A percentile compares a stretch with the other conserved stretches of the same genome.
phyloP scores from a whole-genome alignment of 2,329 filamentous ascomycete species.

The Trichoderma afroharzianum region DNA sequence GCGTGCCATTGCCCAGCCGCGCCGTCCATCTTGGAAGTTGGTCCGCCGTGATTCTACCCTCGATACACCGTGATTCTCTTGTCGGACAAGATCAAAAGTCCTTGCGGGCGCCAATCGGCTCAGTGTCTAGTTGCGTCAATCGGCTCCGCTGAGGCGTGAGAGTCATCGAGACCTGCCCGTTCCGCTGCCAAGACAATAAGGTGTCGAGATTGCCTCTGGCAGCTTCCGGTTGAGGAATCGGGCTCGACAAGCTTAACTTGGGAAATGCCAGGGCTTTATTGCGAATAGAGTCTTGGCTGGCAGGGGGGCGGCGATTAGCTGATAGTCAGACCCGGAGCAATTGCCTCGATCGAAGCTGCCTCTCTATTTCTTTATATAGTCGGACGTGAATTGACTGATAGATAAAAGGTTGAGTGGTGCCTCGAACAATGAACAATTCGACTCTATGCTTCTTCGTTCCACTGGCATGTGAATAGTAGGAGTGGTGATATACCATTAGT shows the following conservation, averaged over 20 bases:
- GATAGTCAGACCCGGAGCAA: not conserved
- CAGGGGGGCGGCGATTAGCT: not conserved
- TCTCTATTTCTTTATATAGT: not conserved
- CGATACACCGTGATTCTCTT: not conserved
- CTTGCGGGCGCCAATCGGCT: slow-evolving; percentile 3
- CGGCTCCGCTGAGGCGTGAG: not conserved
- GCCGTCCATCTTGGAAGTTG: not conserved
- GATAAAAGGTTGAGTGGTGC: not conserved
- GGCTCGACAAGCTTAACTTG: not conserved
- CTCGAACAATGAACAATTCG: not conserved
- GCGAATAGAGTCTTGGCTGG: not conserved
- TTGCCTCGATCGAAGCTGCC: not conserved
- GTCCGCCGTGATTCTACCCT: not conserved
- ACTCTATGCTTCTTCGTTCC: not conserved
- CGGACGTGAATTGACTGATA: not conserved
- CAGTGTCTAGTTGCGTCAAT: not conserved
- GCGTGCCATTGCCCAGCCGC: slow-evolving; percentile 1
- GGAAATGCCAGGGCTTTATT: not conserved
- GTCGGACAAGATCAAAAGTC: not conserved
- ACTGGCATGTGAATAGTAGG: not conserved
- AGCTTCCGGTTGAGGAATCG: slow-evolving; percentile 8
- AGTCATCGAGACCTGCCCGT: not conserved
- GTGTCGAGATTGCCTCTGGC: slow-evolving; percentile 1
- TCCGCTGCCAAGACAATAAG: slow-evolving; percentile 8
- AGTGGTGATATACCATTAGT: not conserved